phyloP scores from a whole-genome alignment of 164 flowering plant genomes.

The Vitis rotundifolia region DNA sequence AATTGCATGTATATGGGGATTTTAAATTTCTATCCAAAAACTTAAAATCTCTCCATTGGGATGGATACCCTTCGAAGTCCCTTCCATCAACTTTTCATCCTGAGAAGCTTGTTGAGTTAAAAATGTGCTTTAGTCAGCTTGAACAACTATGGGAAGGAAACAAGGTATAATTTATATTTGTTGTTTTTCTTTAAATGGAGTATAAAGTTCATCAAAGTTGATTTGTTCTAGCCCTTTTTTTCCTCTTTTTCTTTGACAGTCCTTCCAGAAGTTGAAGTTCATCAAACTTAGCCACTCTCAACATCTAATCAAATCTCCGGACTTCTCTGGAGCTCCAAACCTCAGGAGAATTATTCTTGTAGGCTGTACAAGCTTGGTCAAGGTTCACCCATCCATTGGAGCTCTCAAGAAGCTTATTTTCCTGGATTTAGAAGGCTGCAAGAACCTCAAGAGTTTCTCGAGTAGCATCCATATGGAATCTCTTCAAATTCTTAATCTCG shows the following conservation, averaged over 20 bases:
- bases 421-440: conserved; percentile 17
- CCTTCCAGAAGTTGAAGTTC: conserved; percentile 2
- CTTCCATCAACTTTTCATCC: conserved; percentile 14
- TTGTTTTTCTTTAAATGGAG: background rate
- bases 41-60: conserved; percentile 19
- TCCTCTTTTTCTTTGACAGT: conserved; percentile 2
- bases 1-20: background rate
- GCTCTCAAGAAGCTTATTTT: conserved; percentile 8
- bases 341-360: conserved; percentile 21
- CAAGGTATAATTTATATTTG: conserved; percentile 2
- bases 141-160: conserved; percentile 15
- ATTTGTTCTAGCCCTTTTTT: background rate
- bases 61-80: conserved; percentile 12
- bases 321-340: conserved; percentile 15
- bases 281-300: conserved; percentile 23
- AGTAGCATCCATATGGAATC: background rate
- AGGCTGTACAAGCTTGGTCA: conserved; percentile 12
- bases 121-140: conserved; percentile 14
- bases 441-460: conserved; percentile 10
- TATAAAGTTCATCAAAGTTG: background rate
- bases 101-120: conserved; percentile 14
- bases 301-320: conserved; percentile 10
- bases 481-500: conserved; percentile 12
- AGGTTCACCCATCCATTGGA: conserved; percentile 24
- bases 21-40: conserved; percentile 10